Evolutionary conservation across 495 filamentous ascomycete species (phyloP).

Genomic region (Alectoria sarmentosa): DNA sequence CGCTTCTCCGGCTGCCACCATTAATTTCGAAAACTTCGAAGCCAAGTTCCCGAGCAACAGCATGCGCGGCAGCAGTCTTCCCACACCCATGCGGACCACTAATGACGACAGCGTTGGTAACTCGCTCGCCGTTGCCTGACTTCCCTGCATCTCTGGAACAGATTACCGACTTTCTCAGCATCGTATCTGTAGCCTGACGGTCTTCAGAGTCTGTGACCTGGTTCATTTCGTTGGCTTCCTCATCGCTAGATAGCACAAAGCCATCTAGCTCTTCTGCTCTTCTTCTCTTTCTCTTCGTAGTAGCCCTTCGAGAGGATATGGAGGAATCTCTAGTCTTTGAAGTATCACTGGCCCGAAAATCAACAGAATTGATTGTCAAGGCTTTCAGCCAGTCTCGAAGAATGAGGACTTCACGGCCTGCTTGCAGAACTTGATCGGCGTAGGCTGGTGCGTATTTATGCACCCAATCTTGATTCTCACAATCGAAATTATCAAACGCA

Average conservation of each 20-base stretch:
- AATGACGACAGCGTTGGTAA: slow-evolving; percentile 61
- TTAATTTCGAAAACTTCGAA: slow-evolving; percentile 97
- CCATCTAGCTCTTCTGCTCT: slow-evolving; percentile 65
- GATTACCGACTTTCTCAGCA: slow-evolving; percentile 56
- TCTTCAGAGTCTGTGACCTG: slow-evolving; percentile 60
- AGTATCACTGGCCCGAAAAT: slow-evolving; percentile 45
- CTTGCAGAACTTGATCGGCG: slow-evolving; percentile 69
- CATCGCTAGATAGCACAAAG: slow-evolving; percentile 81
- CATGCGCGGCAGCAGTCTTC: slow-evolving; percentile 89
- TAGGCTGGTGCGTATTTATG: slow-evolving; percentile 78
- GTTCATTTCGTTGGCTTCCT: slow-evolving; percentile 68
- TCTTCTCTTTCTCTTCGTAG: slow-evolving; percentile 60
- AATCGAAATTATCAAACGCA: slow-evolving; percentile 73
- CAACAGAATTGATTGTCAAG: slow-evolving; percentile 66
- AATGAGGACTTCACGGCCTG: slow-evolving; percentile 59
- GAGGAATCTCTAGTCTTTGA: slow-evolving; percentile 38
- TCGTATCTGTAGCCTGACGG: slow-evolving; percentile 35
- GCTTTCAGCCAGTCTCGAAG: slow-evolving; percentile 79
- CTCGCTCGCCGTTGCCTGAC: slow-evolving; percentile 36
- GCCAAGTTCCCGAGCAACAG: slow-evolving; percentile 89
- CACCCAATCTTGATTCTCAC: slow-evolving; percentile 66
- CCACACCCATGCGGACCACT: slow-evolving; percentile 89
- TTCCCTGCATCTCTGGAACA: slow-evolving; percentile 44
- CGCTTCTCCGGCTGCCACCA: slow-evolving; percentile 69
- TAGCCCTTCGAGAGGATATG: slow-evolving; percentile 34